A percentile compares a stretch with the other conserved stretches of the same genome.
Conservation (phyloP, 2,329 filamentous ascomycete species). For the Penicillium sp. region DNA sequence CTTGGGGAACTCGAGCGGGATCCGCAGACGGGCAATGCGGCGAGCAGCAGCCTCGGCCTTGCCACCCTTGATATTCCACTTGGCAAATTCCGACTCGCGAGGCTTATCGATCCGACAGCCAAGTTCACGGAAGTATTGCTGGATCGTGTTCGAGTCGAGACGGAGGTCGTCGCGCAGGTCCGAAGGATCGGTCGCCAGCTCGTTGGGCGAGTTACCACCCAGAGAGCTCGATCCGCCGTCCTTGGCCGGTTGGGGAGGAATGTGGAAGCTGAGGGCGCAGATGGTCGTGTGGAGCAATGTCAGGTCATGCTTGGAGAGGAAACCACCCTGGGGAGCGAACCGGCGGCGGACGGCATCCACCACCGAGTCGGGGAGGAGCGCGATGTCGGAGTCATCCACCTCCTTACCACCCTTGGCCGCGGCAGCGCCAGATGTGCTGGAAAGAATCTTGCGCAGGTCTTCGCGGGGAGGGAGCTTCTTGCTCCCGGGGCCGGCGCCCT, state of each 20-base stretch:
- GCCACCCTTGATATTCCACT: slow-evolving; percentile 49
- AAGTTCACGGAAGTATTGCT: slow-evolving; percentile 42
- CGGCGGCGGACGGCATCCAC: slow-evolving; percentile 38
- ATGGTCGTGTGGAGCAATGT: slow-evolving; percentile 43
- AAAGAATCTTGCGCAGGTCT: slow-evolving; percentile 35
- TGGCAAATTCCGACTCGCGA: slow-evolving; percentile 36
- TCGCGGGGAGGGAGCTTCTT: slow-evolving; percentile 37
- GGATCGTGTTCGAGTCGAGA: slow-evolving; percentile 30
- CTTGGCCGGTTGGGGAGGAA: slow-evolving; percentile 37
- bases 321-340: slow-evolving; percentile 35
- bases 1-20: slow-evolving; percentile 82
- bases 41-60: slow-evolving; percentile 51
- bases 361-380: slow-evolving; percentile 33
- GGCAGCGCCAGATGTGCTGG: slow-evolving; percentile 18
- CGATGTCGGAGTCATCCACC: slow-evolving; percentile 10
- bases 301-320: slow-evolving; percentile 35
- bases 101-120: slow-evolving; percentile 42
- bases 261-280: slow-evolving; percentile 42
- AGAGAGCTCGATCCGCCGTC: slow-evolving; percentile 32
- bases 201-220: slow-evolving; percentile 32
- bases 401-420: slow-evolving; percentile 15
- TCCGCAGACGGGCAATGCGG: slow-evolving; percentile 61
- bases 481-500: slow-evolving; percentile 28
- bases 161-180: slow-evolving; percentile 43
- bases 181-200: slow-evolving; percentile 39